A percentile compares a stretch with the other conserved stretches of the same genome.
These are phyloP conservation scores for Pichia occidentalis DNA, from an alignment of 805 yeast species.

Conservation along the genomic window DNA sequence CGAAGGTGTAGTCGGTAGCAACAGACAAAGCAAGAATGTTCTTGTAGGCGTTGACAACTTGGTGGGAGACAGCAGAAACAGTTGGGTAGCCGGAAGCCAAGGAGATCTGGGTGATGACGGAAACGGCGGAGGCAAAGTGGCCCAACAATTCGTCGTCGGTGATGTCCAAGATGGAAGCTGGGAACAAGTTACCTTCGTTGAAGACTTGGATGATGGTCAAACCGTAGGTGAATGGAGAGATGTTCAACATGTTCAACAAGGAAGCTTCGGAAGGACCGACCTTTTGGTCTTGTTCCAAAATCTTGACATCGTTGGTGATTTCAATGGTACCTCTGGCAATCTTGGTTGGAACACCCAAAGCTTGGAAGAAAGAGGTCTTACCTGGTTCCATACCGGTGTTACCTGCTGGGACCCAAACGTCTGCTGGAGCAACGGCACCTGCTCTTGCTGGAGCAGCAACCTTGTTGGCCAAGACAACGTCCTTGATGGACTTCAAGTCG, in stretches of 20 bases:
- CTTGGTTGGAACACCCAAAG: conserved; percentile 99
- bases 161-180: conserved; percentile 93
- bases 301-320: conserved; percentile 94
- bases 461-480: conserved; percentile 78
- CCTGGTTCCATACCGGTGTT: conserved; percentile 99
- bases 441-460: conserved; percentile 99
- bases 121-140: conserved; percentile 89
- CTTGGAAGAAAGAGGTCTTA: conserved; percentile 99
- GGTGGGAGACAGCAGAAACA: conserved; percentile 98
- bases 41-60: conserved; percentile 98
- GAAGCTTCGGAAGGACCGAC: conserved; percentile 99
- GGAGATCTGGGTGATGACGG: conserved; percentile 91
- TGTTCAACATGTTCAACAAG: conserved; percentile 97
- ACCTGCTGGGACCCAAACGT: conserved; percentile 97
- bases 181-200: conserved; percentile 98
- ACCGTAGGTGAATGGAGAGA: conserved; percentile 99
- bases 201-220: conserved; percentile 92
- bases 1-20: conserved; percentile 98
- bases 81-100: conserved; percentile 99
- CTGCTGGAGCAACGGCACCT: conserved; percentile 98
- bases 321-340: conserved; percentile 99
- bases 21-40: conserved; percentile 94
- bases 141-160: conserved; percentile 92
- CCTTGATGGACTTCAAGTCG: conserved; percentile 90
- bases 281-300: conserved; percentile 75